These are phyloP conservation scores for Sanghuangporus sanghuang DNA, from an alignment of 1,284 basidiomycete species.

Conservation along the genomic window DNA sequence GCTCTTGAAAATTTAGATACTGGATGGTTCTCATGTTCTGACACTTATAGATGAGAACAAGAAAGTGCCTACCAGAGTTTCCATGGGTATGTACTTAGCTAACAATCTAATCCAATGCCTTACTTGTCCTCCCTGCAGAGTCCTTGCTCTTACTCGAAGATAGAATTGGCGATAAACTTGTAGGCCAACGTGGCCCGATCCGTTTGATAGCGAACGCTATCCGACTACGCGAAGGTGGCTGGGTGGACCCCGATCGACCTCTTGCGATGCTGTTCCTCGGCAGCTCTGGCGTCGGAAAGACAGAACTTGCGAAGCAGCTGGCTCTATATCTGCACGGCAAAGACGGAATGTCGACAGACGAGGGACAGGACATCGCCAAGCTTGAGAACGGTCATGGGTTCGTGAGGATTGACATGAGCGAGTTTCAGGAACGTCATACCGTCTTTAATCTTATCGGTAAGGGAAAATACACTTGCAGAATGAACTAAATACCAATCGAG, in stretches of 20 bases:
- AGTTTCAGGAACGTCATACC: conserved; percentile 11
- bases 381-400: conserved; percentile 8
- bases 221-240: conserved; percentile 11
- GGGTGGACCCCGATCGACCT: conserved; percentile 14
- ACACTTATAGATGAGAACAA: not conserved
- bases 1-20: not conserved
- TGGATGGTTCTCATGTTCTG: not conserved
- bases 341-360: not conserved
- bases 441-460: conserved; percentile 9
- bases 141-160: not conserved
- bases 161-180: conserved; percentile 5
- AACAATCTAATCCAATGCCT: not conserved
- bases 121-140: not conserved
- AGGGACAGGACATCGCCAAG: not conserved
- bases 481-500: not conserved
- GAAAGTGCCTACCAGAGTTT: not conserved
- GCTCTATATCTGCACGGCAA: conserved; percentile 5
- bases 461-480: not conserved
- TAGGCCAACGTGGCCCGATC: conserved; percentile 13
- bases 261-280: conserved; percentile 16
- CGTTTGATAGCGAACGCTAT: conserved; percentile 7
- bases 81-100: not conserved
- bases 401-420: conserved; percentile 15
- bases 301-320: conserved; percentile 15
- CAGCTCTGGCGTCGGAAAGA: conserved; percentile 16